A percentile compares a stretch with the other conserved stretches of the same genome.
These are phyloP conservation scores for Ilyonectria destructans DNA, from an alignment of 2,329 filamentous ascomycete genomes.

Conservation along the genomic window DNA sequence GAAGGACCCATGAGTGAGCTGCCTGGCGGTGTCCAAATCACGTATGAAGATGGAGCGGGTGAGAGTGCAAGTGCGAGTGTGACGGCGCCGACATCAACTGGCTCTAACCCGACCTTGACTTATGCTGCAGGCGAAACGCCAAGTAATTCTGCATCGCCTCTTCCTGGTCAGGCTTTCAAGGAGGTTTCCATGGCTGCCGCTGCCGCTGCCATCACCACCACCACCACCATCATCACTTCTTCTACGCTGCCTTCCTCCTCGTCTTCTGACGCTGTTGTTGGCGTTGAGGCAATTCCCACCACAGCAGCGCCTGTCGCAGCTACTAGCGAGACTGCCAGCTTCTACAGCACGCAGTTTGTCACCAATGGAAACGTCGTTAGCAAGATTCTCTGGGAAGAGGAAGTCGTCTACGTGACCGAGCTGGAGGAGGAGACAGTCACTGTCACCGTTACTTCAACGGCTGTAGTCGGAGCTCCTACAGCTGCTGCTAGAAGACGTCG, in stretches of 20 bases:
- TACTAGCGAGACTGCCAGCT: constrained; percentile 55
- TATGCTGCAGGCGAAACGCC: constrained; percentile 57
- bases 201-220: constrained; percentile 37
- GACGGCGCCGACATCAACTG: constrained; percentile 28
- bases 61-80: constrained; percentile 25
- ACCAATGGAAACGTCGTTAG: constrained; percentile 67
- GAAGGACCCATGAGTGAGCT: constrained; percentile 70
- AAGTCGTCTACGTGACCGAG: constrained; percentile 68
- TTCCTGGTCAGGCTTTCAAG: constrained; percentile 64
- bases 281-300: constrained; percentile 39
- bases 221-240: constrained; percentile 19
- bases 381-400: constrained; percentile 73
- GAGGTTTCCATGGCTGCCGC: constrained; percentile 45
- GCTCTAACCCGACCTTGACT: constrained; percentile 48
- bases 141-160: constrained; percentile 51
- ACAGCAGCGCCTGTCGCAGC: constrained; percentile 48
- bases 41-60: constrained; percentile 47
- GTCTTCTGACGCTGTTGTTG: constrained; percentile 29
- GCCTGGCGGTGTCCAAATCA: constrained; percentile 75
- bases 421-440: constrained; percentile 60
- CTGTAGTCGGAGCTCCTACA: constrained; percentile 38
- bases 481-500: constrained; percentile 45
- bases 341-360: constrained; percentile 67
- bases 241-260: constrained; percentile 15
- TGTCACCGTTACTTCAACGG: constrained; percentile 56